phyloP scores from a whole-genome alignment of 2,329 filamentous ascomycete genomes.

The Aureobasidium sp. region DNA sequence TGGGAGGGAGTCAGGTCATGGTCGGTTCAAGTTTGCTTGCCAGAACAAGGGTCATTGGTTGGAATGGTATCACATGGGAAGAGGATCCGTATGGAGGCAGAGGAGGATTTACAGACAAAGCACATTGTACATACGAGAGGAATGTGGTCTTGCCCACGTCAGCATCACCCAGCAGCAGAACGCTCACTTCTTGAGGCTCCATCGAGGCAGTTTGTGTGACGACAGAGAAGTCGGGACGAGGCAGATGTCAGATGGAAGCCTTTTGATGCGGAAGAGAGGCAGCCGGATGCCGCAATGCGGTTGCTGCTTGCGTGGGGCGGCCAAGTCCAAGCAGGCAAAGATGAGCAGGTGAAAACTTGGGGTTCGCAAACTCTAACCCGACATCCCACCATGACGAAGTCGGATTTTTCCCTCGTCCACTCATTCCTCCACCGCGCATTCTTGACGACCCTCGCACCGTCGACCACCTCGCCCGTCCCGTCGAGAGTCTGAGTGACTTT shows the following conservation, averaged over 20 bases:
- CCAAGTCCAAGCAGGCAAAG: neutral
- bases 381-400: constrained; percentile 16
- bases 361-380: constrained; percentile 9
- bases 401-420: constrained; percentile 1
- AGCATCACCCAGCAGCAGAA: constrained; percentile 53
- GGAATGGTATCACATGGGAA: neutral
- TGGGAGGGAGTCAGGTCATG: neutral
- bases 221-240: neutral
- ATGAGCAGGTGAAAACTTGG: neutral
- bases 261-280: neutral
- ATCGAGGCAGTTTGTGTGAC: neutral
- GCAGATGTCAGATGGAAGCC: neutral
- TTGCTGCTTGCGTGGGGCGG: neutral
- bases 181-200: constrained; percentile 36
- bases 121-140: constrained; percentile 46
- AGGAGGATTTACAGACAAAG: constrained; percentile 19
- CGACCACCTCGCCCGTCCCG: neutral
- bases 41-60: neutral
- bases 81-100: neutral
- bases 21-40: neutral
- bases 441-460: neutral
- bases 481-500: neutral
- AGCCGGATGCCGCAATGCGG: neutral
- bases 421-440: neutral
- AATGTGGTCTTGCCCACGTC: constrained; percentile 58